phyloP scores from a whole-genome alignment of 192 early-diverging fungal species.

The Pilobolus umbonatus region DNA sequence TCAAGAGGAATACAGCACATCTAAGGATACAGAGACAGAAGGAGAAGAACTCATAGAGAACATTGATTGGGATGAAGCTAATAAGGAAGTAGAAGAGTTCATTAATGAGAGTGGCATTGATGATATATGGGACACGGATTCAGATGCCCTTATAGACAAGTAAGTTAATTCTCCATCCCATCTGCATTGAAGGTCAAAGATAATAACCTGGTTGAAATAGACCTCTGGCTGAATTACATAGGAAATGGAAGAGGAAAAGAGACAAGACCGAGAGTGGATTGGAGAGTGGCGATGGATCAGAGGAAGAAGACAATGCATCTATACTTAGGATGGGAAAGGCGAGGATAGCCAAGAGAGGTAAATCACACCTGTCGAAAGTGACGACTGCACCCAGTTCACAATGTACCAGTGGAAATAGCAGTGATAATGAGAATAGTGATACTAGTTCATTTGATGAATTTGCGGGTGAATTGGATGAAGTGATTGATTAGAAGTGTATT shows the following conservation, averaged over 20 bases:
- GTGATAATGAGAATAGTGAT: constrained; percentile 6
- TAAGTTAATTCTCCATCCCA: constrained; percentile 10
- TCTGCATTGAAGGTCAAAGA: neutral
- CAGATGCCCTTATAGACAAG: constrained; percentile 28
- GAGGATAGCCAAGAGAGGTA: neutral
- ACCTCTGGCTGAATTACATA: neutral
- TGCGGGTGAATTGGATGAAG: constrained; percentile 47
- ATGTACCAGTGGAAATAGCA: neutral
- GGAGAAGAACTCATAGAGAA: constrained; percentile 32
- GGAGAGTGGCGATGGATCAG: constrained; percentile 10
- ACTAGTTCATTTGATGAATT: constrained; percentile 39
- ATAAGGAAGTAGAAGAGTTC: constrained; percentile 30
- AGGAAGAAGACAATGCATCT: constrained; percentile 8
- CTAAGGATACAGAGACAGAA: constrained; percentile 21
- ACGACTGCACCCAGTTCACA: constrained; percentile 7
- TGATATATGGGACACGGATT: constrained; percentile 29
- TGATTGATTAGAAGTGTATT: constrained; percentile 32
- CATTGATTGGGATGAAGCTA: constrained; percentile 39
- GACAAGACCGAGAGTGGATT: constrained; percentile 16
- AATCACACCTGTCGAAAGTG: constrained; percentile 14
- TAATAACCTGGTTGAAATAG: neutral
- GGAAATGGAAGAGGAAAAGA: constrained; percentile 4
- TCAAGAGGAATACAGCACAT: constrained; percentile 14
- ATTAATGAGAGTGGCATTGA: constrained; percentile 34
- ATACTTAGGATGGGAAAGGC: neutral